phyloP scores from a whole-genome alignment of 176 grass and related monocot species.

The Cenchrus fungigraminus region DNA sequence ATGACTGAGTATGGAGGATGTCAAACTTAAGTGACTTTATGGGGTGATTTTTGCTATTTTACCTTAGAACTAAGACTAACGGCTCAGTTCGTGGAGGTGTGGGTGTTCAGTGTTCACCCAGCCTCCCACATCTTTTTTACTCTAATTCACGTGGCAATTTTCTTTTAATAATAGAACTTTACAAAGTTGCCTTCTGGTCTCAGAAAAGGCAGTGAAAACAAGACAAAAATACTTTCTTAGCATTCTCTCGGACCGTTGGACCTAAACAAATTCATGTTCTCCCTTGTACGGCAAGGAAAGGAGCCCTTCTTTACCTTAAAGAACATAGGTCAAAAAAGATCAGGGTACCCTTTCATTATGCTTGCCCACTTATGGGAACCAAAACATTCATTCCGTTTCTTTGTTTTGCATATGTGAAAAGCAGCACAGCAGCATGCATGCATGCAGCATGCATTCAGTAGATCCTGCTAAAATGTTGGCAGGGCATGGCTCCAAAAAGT shows the following conservation, averaged over 20 bases:
- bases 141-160: not conserved
- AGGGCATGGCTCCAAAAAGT: not conserved
- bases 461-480: not conserved
- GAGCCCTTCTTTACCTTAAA: slow-evolving; percentile 10
- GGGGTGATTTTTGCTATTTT: too few species aligned
- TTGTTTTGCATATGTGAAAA: slow-evolving; percentile 5
- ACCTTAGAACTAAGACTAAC: not conserved
- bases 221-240: slow-evolving; percentile 23
- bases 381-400: slow-evolving; percentile 11
- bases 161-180: not conserved
- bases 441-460: not conserved
- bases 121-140: not conserved
- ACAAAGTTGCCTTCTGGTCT: not conserved
- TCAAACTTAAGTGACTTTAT: too few species aligned
- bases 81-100: not conserved
- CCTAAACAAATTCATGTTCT: slow-evolving; percentile 25
- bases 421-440: not conserved
- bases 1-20: too few species aligned
- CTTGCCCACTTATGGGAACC: slow-evolving; percentile 26
- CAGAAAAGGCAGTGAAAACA: not conserved
- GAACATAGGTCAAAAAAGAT: not conserved
- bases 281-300: slow-evolving; percentile 54
- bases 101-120: too few species aligned
- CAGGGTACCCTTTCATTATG: not conserved
- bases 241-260: slow-evolving; percentile 10